Base-by-base conservation (phyloP, 2,329 filamentous ascomycete genomes). In the Westerdykella ornata region DNA sequence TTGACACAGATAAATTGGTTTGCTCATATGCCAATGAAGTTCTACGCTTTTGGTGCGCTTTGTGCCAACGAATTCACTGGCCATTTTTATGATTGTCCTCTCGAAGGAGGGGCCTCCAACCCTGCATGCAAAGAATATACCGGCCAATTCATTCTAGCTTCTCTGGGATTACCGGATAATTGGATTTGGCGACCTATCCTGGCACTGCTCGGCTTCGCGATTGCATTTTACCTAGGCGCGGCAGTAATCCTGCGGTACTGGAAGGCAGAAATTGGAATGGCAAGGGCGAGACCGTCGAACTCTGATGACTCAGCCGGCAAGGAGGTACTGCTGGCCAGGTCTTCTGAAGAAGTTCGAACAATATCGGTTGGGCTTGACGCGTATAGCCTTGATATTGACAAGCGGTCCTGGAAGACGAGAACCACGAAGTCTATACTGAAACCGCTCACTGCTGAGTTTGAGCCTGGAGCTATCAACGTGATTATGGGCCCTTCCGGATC, bases 401-500 rank as follows among this genome's bases (percentile, higher is more conserved):
- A 85, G 60, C 72, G 76, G 18, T 71, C 72, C 0, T 44, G 72
- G 0, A 65, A 68, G 1, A 76, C 77, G 7, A 74, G 72, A 52
- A 78, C 55, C 14, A 60, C 56, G 1, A 62, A 63, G 51, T 53
- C 63, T 0, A 88, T 89, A 9, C 66, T 89, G 12, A 74, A 81
- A 41, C 81, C 82, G 0, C 72, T 88, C 11, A 80, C 74, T 1
- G 71, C 82, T 0, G 78, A 75, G 0, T 88, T 89, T 49, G 72
- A 78, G 35, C 76, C 85, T 0, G 83, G 84, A 0, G 70, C 76
- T 12, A 59, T 89, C 12, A 88, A 88, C 47, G 75, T 88, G 17
- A 85, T 89, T 48, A 88, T 88, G 84, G 85, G 85, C 0, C 85
- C 85, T 0, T 87, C 83, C 0, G 85, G 85, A 0, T 83, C 79